Evolutionary conservation across 345 rosid species (phyloP), one percentile per base, ranked within the genome.

Genomic region (Populus euphratica): DNA sequence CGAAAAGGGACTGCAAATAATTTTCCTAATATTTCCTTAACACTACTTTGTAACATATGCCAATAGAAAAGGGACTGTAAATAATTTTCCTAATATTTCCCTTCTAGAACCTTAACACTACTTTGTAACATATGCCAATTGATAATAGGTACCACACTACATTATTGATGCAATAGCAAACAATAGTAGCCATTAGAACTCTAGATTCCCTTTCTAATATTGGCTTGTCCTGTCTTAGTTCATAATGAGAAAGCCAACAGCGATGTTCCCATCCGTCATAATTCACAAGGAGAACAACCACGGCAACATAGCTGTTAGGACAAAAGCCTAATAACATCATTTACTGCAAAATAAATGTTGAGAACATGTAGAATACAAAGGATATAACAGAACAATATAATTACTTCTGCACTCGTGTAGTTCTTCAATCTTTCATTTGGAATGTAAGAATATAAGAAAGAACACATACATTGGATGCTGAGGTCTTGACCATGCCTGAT

Each of bases 391-490:
- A 14, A 27, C n/a, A 29, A 14, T 27, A 23, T 8, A 16, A 31
- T 21, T 18, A 16, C 39, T 2, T 21, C 69, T 50, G 29, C 62
- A 47, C 61, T 25, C 23, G 47, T 59, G 50, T 70, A 78, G 25
- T 77, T 47, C 18, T 67, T 62, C 63, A 38, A 50, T 73, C 56
- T 41, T 36, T 79, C 65, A 63, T 38, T 72, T 68, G 50, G 49
- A 70, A 8, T 61, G 63, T 38, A 78, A 66, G 73, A 73, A 54
- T 52, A 47, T 23, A 76, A 35, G 20, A 84, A 80, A 82, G 80
- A 88, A 87, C 63, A 81, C 89, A 84, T 94, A 92, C 99, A 79
- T 93, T 92, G 97, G 97, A 93, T 79, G 92, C 90, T 76, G 96
- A 86, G 78, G 96, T 95, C 81, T 92, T 85, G 70, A 91, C 98